Base-by-base conservation (phyloP, 768 basidiomycete species). In the Hebeloma cylindrosporum region DNA sequence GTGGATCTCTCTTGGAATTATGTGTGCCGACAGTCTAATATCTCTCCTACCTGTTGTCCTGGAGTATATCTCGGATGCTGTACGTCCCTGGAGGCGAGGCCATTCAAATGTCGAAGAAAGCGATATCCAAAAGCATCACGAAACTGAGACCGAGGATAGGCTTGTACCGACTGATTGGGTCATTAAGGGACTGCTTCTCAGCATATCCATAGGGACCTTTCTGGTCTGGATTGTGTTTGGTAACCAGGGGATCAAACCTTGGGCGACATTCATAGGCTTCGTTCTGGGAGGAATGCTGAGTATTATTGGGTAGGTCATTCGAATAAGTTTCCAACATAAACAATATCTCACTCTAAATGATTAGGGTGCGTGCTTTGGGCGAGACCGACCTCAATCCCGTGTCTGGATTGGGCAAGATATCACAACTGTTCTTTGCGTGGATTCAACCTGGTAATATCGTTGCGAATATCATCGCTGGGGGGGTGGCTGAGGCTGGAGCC, bases 391-490 rank as follows among this genome's bases (percentile, higher is more conserved):
- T 98, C 27, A 92, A 91, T 58, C 90, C 90, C 0, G 91, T 93
- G 28, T 89, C 89, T 31, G 95, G 93, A 1, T 73, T 97, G 26
- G 95, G 95, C 2, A 98, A 98, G 65, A 84, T 97, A 50, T 92
- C 88, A 16, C 95, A 98, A 58, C 73, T 98, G 13, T 73, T 96
- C 47, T 98, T 98, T 56, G 93, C 93, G 5, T 85, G 94, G 74
- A 78, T 96, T 29, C 92, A 94, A 59, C 93, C 93, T 2, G 89
- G 91, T 17, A 95, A 95, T 58, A 82, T 96, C 14, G 91, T 96
- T n/a, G 95, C 95, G 1, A 98, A 97, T 59, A 88, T 98, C 58
- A 91, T 98, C 33, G 95, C 95, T 2, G 94, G 94, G 3, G 93
- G 92, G 22, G 91, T 96, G n/a, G 87, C 92, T 2, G 93, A 94